Base-by-base conservation (phyloP, 345 rosid species). In the Ailanthus altissimus region DNA sequence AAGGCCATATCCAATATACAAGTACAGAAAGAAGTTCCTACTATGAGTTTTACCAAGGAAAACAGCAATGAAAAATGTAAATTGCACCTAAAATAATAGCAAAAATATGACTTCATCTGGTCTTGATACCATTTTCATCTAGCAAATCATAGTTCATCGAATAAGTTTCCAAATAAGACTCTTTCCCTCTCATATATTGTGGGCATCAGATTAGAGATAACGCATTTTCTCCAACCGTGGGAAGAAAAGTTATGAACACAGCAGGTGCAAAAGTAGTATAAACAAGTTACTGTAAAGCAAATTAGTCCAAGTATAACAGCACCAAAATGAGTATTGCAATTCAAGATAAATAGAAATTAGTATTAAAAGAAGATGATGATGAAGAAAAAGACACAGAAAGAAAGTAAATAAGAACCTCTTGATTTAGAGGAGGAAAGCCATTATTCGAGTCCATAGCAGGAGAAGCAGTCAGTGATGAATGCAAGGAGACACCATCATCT, bases 401-500 rank as follows among this genome's bases (percentile, higher is more conserved):
- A 6, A 70, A 40, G 28, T 14, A 65, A n/a, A 36, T 28, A 40
- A 63, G 54, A 79, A 90, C 98, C 92, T 84, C 86, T 77, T 75
- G 86, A 78, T 74, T 75, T 71, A 54, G 88, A 42, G 88, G 79
- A 79, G 88, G 86, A 60, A 89, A 77, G 59, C 85, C 83, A 20
- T 84, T 84, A 79, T 83, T 88, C 49, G 88, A 79, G 56, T 84
- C 91, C 8, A 75, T 65, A 20, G 88, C 80, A 11, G 88, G 76
- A 70, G 88, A 80, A 16, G 92, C 79, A 7, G 84, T 83, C 76
- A 82, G 69, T 75, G 98, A 95, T n/a, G 97, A 90, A 28, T 85
- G 98, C 12, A 96, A 89, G 75, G 97, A 90, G 76, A 81, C 85
- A 82, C 91, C 98, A 78, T 93, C 99, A 69, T 91, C 94, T 20